A percentile compares a stretch with the other conserved stretches of the same genome.
Conservation (phyloP, 768 basidiomycete genomes). For the Suillus ampliporus region DNA sequence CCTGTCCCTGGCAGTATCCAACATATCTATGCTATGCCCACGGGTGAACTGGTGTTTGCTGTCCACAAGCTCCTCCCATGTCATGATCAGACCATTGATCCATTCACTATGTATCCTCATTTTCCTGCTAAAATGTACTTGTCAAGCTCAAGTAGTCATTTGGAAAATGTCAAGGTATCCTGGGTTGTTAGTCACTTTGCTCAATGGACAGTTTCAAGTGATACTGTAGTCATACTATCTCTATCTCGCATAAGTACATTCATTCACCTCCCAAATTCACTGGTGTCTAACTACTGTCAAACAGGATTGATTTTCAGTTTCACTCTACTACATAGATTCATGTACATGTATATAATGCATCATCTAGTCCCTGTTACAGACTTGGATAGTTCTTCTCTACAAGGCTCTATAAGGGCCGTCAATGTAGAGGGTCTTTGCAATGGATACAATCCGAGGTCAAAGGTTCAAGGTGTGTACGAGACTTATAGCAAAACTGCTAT, state of each 20-base stretch:
- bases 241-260: neutral
- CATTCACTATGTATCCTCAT: constrained; percentile 9
- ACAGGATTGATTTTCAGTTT: neutral
- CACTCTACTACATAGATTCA: neutral
- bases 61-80: constrained; percentile 6
- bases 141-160: neutral
- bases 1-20: constrained; percentile 8
- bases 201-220: neutral
- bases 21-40: constrained; percentile 7
- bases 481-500: no score
- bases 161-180: constrained; percentile 10
- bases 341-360: no score
- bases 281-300: neutral
- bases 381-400: no score
- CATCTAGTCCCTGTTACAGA: no score
- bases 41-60: constrained; percentile 11
- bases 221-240: constrained; percentile 10
- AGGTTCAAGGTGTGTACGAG: no score
- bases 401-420: no score
- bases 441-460: no score
- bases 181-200: constrained; percentile 8
- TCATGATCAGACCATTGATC: neutral
- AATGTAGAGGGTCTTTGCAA: no score
- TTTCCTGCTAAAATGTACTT: neutral
- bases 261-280: neutral